Conservation (phyloP, 768 basidiomycete genomes). For the Tulasnella sp. region DNA sequence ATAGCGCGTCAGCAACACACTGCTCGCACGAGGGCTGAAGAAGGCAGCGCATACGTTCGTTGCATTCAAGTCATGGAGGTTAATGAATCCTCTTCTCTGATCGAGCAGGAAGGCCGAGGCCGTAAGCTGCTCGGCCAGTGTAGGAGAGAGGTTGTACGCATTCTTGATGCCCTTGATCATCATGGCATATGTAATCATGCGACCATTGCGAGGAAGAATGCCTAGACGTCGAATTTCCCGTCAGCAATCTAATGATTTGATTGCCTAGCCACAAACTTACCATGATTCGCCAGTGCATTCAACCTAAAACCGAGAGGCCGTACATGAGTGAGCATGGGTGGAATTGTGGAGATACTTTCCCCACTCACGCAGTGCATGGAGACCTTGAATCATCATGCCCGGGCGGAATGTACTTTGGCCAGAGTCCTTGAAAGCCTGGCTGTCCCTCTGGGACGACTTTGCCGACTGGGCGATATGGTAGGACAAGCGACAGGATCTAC, state of each 20-base stretch:
- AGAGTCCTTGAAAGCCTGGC: conserved; percentile 13
- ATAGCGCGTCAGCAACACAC: neutral
- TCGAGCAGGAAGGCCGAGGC: conserved; percentile 9
- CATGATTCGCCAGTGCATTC: conserved; percentile 77
- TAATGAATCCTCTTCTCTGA: conserved; percentile 14
- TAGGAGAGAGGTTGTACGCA: conserved; percentile 19
- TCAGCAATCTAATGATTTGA: neutral
- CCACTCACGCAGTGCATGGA: conserved; percentile 46
- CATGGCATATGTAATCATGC: conserved; percentile 53
- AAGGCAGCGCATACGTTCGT: neutral
- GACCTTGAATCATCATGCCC: conserved; percentile 55
- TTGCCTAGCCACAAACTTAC: conserved; percentile 29
- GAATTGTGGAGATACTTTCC: no score
- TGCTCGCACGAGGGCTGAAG: neutral
- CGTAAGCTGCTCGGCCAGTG: conserved; percentile 9
- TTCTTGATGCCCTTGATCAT: conserved; percentile 22
- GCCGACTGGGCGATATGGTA: conserved; percentile 1
- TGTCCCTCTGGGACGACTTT: conserved; percentile 1
- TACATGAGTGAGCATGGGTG: no score
- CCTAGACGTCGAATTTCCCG: conserved; percentile 21
- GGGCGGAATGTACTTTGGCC: conserved; percentile 43
- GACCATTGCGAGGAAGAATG: conserved; percentile 52
- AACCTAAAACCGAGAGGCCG: conserved; percentile 23
- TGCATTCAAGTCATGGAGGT: neutral
- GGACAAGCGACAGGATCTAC: conserved; percentile 2